Base-by-base conservation (phyloP, 1,284 basidiomycete species). In the Vanrija humicola region DNA sequence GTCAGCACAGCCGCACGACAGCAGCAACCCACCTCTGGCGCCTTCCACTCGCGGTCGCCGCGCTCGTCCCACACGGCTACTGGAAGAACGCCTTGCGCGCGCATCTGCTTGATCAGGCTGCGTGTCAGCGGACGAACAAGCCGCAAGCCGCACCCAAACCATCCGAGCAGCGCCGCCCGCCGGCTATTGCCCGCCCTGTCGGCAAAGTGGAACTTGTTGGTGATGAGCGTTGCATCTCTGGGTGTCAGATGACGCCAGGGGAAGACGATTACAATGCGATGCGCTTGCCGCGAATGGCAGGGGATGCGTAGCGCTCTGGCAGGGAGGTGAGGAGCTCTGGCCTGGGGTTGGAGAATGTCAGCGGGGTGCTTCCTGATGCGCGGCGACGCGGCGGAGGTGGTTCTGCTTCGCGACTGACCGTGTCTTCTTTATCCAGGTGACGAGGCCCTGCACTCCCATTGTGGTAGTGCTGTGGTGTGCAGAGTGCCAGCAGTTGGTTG, bases 1-100 rank as follows among this genome's bases (percentile, higher is more conserved):
- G 28, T 46, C 5, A 0, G 29, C 50, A 23, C 21, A n/a, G 54
- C 47, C 38, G 42, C 23, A 6, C 14, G 44, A 23, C 29, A 39
- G 28, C 6, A 25, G 15, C 25, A 29, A 46, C 66, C 19, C 55
- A 74, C 73, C 61, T 75, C 74, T 21, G 64, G 63, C 9, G 68
- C 69, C 59, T 77, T 77, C 75, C 75, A 77, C n/a, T 59, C 63
- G 48, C 75, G 59, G 10, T 62, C 59, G 1, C 75, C 75, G 25
- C 65, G 62, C 52, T 73, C 62, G 50, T 77, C 75, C 69, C 72
- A 77, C 0, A 77, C 63, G 0, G 69, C 72, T 1, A 77, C 61
- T 0, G 75, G 75, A 44, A 67, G 61, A 0, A 76, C 64, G 9
- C 62, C 64, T 34, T 65, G 53, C 3, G 55, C 57, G 34, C 64